phyloP scores from a whole-genome alignment of 2,329 filamentous ascomycete genomes.

The Penicillium palitans region DNA sequence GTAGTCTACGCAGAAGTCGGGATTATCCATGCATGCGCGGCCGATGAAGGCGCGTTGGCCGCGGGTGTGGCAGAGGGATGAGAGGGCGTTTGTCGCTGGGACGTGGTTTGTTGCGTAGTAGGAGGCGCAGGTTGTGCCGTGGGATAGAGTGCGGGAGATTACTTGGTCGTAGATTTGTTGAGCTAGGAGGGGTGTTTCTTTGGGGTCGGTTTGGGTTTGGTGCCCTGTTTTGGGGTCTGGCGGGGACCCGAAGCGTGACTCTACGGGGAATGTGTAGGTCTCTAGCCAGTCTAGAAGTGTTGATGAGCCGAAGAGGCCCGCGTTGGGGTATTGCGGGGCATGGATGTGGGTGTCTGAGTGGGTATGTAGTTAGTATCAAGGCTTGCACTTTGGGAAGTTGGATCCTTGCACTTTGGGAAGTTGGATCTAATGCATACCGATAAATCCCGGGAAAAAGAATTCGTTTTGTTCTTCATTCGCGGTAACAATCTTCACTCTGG shows the following conservation, averaged over 20 bases:
- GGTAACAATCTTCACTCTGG: constrained; percentile 36
- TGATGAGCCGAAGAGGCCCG: constrained; percentile 87
- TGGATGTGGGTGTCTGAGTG: constrained; percentile 86
- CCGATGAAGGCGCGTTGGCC: constrained; percentile 92
- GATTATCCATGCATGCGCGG: constrained; percentile 88
- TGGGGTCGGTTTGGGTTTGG: constrained; percentile 15
- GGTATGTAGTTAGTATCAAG: neutral
- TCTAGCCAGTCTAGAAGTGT: constrained; percentile 92
- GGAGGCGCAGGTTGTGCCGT: constrained; percentile 91
- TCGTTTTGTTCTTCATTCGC: constrained; percentile 44
- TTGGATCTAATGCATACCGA: constrained; percentile 35
- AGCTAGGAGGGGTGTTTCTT: constrained; percentile 28
- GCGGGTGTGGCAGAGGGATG: constrained; percentile 72
- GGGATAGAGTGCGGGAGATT: constrained; percentile 75
- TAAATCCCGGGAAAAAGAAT: constrained; percentile 52
- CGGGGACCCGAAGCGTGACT: constrained; percentile 65
- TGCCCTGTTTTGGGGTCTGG: constrained; percentile 15
- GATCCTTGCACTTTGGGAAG: neutral
- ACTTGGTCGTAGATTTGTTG: constrained; percentile 70
- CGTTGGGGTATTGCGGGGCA: constrained; percentile 91
- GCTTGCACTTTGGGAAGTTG: neutral
- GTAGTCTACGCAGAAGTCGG: constrained; percentile 65
- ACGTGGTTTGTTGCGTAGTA: constrained; percentile 93
- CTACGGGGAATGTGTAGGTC: constrained; percentile 92
- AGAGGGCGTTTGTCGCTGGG: constrained; percentile 83